These are phyloP conservation scores for Abrus pulchellus DNA, from an alignment of 306 rosid species.

Conservation along the genomic window DNA sequence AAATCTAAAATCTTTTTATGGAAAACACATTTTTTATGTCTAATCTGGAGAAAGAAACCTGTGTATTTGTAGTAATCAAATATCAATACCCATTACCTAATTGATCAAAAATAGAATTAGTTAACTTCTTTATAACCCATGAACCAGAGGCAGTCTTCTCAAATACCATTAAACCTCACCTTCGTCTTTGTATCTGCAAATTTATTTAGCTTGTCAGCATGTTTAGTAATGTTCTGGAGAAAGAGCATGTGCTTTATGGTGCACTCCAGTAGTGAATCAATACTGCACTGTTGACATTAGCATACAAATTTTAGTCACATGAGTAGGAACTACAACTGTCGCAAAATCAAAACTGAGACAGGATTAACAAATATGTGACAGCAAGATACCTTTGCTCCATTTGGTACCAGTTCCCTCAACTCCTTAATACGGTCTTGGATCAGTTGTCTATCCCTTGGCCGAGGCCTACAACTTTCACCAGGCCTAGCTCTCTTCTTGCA, in stretches of 20 bases:
- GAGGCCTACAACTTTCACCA: constrained; percentile 92
- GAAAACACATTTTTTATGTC: constrained; percentile 12
- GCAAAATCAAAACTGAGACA: constrained; percentile 43
- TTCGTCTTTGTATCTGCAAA: constrained; percentile 71
- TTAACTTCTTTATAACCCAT: constrained; percentile 1
- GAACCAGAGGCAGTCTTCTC: constrained; percentile 12
- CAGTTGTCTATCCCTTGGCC: constrained; percentile 98
- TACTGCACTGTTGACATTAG: constrained; percentile 78
- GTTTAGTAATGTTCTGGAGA: constrained; percentile 88
- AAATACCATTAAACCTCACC: constrained; percentile 33
- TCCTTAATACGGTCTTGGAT: constrained; percentile 99
- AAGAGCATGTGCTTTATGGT: constrained; percentile 91
- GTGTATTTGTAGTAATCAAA: constrained; percentile 9
- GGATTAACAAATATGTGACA: constrained; percentile 31
- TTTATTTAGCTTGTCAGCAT: constrained; percentile 85
- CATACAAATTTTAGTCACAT: constrained; percentile 50
- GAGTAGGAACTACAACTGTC: constrained; percentile 36
- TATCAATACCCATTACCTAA: neutral
- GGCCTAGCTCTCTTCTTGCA: constrained; percentile 90
- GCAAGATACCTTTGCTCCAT: constrained; percentile 84
- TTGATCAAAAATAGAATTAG: no score
- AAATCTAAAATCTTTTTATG: constrained; percentile 7
- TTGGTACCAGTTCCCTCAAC: constrained; percentile 91
- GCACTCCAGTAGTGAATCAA: constrained; percentile 91
- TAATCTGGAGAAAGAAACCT: neutral